Conservation (phyloP, 352 stramenopile genomes). For the Globisporangium parvum region DNA sequence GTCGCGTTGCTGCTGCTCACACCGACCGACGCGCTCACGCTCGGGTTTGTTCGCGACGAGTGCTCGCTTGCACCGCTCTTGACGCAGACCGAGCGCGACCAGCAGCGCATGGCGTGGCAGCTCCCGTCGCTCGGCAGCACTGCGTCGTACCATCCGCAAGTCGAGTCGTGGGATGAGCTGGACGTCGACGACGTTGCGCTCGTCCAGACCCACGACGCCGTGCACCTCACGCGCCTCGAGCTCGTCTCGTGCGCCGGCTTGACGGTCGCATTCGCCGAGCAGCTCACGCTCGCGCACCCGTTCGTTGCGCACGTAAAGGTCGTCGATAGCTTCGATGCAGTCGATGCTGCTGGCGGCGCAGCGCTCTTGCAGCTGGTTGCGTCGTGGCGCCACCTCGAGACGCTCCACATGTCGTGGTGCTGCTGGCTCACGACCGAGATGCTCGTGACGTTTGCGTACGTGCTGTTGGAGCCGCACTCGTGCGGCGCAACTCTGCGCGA, state of each 20-base stretch:
- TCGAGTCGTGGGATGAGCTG: constrained; percentile 70
- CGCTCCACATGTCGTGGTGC: constrained; percentile 74
- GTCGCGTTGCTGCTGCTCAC: constrained; percentile 54
- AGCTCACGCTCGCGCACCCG: constrained; percentile 37
- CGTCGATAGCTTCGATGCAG: constrained; percentile 63
- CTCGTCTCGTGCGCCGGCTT: constrained; percentile 66
- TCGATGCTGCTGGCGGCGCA: constrained; percentile 29
- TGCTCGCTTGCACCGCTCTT: constrained; percentile 38
- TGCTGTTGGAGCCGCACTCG: constrained; percentile 46
- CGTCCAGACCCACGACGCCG: constrained; percentile 47
- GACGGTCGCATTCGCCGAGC: constrained; percentile 38
- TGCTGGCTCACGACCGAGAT: constrained; percentile 76
- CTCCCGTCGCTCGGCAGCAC: constrained; percentile 15
- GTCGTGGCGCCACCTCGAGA: constrained; percentile 48
- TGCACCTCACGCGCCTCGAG: constrained; percentile 46
- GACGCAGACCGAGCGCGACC: constrained; percentile 22
- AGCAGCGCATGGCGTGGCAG: constrained; percentile 41
- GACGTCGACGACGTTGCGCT: constrained; percentile 65
- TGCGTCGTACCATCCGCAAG: constrained; percentile 24
- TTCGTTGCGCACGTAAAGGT: constrained; percentile 55
- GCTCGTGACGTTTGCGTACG: constrained; percentile 64
- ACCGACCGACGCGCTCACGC: constrained; percentile 48
- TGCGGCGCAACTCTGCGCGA: constrained; percentile 28
- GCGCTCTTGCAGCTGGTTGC: constrained; percentile 45
- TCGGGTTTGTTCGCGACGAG: constrained; percentile 67